Evolutionary conservation across 257 asterid genomes (phyloP).

Genomic region (Solanum chilense): DNA sequence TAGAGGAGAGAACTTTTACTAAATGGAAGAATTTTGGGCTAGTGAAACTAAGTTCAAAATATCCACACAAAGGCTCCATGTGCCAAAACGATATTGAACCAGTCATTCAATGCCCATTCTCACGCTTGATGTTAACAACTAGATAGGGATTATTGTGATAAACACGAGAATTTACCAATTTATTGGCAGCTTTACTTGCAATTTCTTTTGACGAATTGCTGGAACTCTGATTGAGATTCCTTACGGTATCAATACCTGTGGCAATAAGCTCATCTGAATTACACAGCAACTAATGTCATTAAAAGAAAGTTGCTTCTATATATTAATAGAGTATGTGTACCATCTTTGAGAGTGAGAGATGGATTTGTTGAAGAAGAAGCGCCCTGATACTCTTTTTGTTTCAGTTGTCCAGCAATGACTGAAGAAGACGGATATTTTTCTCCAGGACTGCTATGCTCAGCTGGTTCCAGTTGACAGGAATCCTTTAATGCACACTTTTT

Average conservation of each 20-base stretch:
- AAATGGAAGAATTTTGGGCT: neutral
- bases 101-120: neutral
- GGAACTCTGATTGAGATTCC: constrained; percentile 2
- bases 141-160: neutral
- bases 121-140: neutral
- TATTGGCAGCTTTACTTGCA: constrained; percentile 1
- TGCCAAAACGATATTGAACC: neutral
- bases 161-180: constrained; percentile 5
- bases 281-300: neutral
- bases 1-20: neutral
- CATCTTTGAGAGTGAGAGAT: constrained; percentile 1
- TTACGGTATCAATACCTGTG: constrained; percentile 12
- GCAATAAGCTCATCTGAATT: neutral
- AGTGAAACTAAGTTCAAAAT: neutral
- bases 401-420: neutral
- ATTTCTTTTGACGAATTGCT: constrained; percentile 9
- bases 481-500: constrained; percentile 3
- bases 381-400: constrained; percentile 2
- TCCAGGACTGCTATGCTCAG: neutral
- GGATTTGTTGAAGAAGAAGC: constrained; percentile 11
- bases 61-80: neutral
- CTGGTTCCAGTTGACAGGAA: neutral
- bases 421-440: neutral
- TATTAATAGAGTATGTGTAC: constrained; percentile 1
- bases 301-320: neutral